Evolutionary conservation across 768 basidiomycete genomes (phyloP).

Genomic region (Macrolepiota albuminosa): DNA sequence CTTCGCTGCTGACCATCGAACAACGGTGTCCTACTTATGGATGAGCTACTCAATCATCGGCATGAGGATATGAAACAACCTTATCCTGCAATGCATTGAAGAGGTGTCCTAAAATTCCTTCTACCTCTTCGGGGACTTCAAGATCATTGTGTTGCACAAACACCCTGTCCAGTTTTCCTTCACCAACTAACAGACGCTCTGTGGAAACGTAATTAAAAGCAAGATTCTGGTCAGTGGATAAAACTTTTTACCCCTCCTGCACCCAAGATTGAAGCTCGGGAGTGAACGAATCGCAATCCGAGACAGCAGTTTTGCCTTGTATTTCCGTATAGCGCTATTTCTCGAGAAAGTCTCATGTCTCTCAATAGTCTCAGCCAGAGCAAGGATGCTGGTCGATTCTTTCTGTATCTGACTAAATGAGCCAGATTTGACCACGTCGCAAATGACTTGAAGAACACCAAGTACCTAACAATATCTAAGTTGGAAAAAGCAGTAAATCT

Average conservation of each 20-base stretch:
- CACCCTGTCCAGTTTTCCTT: constrained; percentile 15
- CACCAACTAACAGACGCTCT: constrained; percentile 29
- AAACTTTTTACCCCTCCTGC: constrained; percentile 36
- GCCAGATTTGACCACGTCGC: constrained; percentile 64
- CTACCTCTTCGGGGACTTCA: constrained; percentile 78
- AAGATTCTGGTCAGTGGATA: neutral
- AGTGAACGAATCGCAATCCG: constrained; percentile 61
- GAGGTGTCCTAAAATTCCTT: constrained; percentile 65
- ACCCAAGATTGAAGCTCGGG: constrained; percentile 35
- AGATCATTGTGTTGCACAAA: constrained; percentile 32
- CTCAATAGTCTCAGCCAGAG: constrained; percentile 40
- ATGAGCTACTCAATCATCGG: neutral
- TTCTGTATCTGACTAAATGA: constrained; percentile 47
- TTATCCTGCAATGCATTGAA: constrained; percentile 77
- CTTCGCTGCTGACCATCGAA: constrained; percentile 94
- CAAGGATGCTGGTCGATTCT: constrained; percentile 38
- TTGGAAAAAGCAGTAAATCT: neutral
- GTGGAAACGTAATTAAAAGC: neutral
- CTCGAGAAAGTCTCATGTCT: constrained; percentile 32
- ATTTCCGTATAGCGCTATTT: constrained; percentile 70
- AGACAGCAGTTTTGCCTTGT: constrained; percentile 60
- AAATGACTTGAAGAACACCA: constrained; percentile 64
- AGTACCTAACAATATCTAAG: constrained; percentile 42
- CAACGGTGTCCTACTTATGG: constrained; percentile 74
- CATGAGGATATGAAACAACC: constrained; percentile 34